Evolutionary conservation across 164 flowering plant genomes (phyloP).

Genomic region (Vitis labrusca): DNA sequence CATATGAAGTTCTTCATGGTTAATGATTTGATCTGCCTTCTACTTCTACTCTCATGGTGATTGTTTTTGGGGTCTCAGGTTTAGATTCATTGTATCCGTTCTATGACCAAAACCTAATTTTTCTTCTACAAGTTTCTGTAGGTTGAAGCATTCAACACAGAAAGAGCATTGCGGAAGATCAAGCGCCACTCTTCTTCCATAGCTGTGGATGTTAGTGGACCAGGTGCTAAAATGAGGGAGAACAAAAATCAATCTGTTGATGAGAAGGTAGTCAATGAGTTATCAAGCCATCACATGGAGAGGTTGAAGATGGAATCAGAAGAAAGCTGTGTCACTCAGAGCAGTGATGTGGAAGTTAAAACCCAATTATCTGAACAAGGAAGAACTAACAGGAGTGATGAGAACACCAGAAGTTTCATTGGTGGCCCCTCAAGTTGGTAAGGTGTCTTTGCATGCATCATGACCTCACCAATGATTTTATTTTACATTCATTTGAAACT

Average conservation of each 20-base stretch:
- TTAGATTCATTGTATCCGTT: too few species aligned
- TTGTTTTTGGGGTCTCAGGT: neutral
- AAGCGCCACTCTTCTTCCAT: constrained; percentile 61
- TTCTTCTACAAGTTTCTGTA: constrained; percentile 25
- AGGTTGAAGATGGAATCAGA: constrained; percentile 31
- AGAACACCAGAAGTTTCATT: constrained; percentile 22
- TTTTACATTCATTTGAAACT: neutral
- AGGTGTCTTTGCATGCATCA: neutral
- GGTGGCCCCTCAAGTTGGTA: constrained; percentile 77
- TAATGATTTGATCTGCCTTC: too few species aligned
- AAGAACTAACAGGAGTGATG: constrained; percentile 17
- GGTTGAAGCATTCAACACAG: constrained; percentile 76
- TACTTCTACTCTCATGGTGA: neutral
- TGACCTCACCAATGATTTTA: neutral
- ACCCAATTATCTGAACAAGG: constrained; percentile 25
- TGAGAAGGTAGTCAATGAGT: constrained; percentile 26
- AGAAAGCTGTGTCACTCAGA: constrained; percentile 20
- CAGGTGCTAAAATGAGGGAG: constrained; percentile 22
- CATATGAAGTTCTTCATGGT: too few species aligned
- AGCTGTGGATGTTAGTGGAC: constrained; percentile 38
- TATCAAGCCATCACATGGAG: constrained; percentile 28
- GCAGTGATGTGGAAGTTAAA: constrained; percentile 26
- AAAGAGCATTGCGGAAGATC: constrained; percentile 70
- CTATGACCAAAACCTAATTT: neutral
- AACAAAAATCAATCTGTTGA: constrained; percentile 13